phyloP scores from a whole-genome alignment of 306 rosid species.

The Oxytropis ochrocephala region DNA sequence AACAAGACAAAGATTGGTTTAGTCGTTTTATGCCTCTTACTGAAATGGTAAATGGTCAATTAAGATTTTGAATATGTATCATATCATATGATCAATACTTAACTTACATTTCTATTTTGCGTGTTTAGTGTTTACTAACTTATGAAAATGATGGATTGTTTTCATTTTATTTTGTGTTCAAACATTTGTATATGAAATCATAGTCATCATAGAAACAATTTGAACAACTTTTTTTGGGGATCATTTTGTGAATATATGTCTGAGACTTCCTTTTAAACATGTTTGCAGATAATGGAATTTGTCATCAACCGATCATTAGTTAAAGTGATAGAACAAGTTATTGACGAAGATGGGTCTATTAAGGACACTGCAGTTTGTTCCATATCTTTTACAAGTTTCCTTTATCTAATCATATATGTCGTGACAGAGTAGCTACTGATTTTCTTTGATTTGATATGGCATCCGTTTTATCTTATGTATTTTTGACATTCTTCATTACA shows the following conservation, averaged over 20 bases:
- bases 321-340: constrained; percentile 61
- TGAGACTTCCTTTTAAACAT: constrained; percentile 8
- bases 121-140: neutral
- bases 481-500: neutral
- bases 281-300: constrained; percentile 68
- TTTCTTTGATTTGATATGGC: constrained; percentile 15
- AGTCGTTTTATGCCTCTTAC: constrained; percentile 83
- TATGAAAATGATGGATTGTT: neutral
- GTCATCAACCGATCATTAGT: constrained; percentile 58
- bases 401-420: neutral
- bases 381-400: constrained; percentile 11
- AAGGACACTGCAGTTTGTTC: constrained; percentile 94
- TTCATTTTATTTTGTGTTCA: neutral
- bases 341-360: constrained; percentile 78
- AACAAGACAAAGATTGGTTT: constrained; percentile 71
- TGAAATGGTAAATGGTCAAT: constrained; percentile 54
- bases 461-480: neutral
- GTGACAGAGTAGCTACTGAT: neutral
- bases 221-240: neutral
- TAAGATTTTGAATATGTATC: constrained; percentile 8
- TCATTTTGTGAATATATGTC: neutral
- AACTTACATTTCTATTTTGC: neutral
- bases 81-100: neutral
- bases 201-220: neutral
- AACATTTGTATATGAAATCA: neutral